Evolutionary conservation across 768 basidiomycete species (phyloP).

Genomic region (Lentinus brumalis): DNA sequence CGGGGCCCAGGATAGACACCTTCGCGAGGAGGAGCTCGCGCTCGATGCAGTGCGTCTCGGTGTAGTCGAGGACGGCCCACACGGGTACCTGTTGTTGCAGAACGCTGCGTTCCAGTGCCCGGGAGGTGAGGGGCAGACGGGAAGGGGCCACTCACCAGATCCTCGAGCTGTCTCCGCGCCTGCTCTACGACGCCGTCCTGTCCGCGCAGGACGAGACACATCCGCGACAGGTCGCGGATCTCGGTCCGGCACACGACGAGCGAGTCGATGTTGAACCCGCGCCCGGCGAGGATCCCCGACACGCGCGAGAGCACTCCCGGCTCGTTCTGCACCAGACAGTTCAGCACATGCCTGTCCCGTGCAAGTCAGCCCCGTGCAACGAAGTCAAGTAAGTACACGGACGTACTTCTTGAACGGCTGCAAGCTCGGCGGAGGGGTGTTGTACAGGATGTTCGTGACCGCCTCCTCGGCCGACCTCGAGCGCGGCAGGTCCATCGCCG

Average conservation of each 20-base stretch:
- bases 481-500: constrained; percentile 82
- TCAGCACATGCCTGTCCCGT: constrained; percentile 78
- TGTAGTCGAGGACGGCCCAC: constrained; percentile 99
- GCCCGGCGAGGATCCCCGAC: constrained; percentile 93
- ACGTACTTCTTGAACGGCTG: constrained; percentile 92
- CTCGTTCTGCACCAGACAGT: constrained; percentile 99
- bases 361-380: background rate
- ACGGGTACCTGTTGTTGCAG: constrained; percentile 77
- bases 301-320: constrained; percentile 98
- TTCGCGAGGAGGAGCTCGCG: constrained; percentile 96
- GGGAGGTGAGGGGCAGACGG: background rate
- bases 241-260: constrained; percentile 98
- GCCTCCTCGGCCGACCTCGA: constrained; percentile 92
- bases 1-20: constrained; percentile 95
- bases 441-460: constrained; percentile 96
- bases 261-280: constrained; percentile 99
- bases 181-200: constrained; percentile 99
- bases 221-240: constrained; percentile 93
- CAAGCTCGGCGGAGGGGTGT: constrained; percentile 88
- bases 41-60: constrained; percentile 85
- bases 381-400: background rate
- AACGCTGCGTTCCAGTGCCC: background rate
- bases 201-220: constrained; percentile 96
- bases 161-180: constrained; percentile 92
- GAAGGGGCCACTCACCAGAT: constrained; percentile 69